These are phyloP conservation scores for Acanthamoeba royreba DNA, from an alignment of 208 protist species.

Conservation along the genomic window DNA sequence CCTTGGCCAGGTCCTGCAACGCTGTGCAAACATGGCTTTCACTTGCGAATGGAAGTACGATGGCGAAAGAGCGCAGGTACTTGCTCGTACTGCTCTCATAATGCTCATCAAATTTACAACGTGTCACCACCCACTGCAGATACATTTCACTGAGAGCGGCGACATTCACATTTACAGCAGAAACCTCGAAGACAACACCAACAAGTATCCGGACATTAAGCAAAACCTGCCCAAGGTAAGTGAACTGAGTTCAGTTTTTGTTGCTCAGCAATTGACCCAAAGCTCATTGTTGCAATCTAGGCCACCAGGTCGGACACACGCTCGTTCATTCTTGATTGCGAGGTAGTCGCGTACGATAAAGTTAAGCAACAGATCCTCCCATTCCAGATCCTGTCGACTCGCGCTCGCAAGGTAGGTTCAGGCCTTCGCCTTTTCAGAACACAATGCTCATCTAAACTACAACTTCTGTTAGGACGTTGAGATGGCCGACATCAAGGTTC, in stretches of 20 bases:
- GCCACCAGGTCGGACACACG: conserved; percentile 64
- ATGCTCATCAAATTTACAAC: not conserved
- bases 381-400: conserved; percentile 93
- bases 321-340: conserved; percentile 97
- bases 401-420: conserved; percentile 68
- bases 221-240: conserved; percentile 73
- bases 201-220: conserved; percentile 98
- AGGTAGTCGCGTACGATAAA: conserved; percentile 95
- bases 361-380: conserved; percentile 88
- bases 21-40: conserved; percentile 85
- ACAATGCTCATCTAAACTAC: not conserved
- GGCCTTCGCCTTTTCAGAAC: not conserved
- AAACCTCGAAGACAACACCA: conserved; percentile 97
- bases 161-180: conserved; percentile 95
- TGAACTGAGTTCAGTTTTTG: too few species aligned
- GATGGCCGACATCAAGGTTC: conserved; percentile 89
- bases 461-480: conserved; percentile 76
- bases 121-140: conserved; percentile 65
- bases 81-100: not conserved
- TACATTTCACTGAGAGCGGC: conserved; percentile 56
- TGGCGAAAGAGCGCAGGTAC: conserved; percentile 89
- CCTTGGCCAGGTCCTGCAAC: not conserved
- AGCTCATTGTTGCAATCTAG: too few species aligned
- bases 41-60: conserved; percentile 99
- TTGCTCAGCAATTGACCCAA: too few species aligned